These are phyloP conservation scores for Epichloe elymi DNA, from an alignment of 2,329 filamentous ascomycete species.

Conservation along the genomic window DNA sequence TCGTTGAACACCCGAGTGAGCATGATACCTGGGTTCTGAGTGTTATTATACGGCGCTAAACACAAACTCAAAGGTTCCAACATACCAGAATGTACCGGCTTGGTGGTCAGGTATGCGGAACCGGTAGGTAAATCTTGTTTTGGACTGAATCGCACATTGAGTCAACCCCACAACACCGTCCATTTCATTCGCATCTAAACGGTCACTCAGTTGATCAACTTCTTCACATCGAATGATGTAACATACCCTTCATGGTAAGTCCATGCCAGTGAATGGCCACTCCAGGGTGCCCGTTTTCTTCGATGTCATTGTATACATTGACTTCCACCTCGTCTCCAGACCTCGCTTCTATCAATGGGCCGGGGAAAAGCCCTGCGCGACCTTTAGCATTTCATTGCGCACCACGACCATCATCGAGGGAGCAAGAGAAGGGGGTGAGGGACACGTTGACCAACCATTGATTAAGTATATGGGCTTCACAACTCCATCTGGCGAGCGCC, in stretches of 20 bases:
- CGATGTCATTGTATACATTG: conserved; percentile 25
- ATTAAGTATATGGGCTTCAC: conserved; percentile 34
- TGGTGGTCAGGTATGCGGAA: conserved; percentile 41
- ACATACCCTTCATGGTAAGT: conserved; percentile 43
- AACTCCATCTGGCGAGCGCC: conserved; percentile 35
- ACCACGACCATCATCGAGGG: not conserved
- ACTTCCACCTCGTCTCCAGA: conserved; percentile 29
- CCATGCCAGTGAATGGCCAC: conserved; percentile 59
- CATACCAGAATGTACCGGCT: conserved; percentile 45
- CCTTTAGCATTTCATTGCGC: not conserved
- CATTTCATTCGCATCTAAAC: conserved; percentile 37
- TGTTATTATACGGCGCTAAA: not conserved
- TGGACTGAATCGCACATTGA: conserved; percentile 46
- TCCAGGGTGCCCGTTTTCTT: conserved; percentile 2
- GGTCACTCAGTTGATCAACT: not conserved
- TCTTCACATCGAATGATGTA: no score
- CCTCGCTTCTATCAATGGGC: conserved; percentile 31
- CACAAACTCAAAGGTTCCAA: conserved; percentile 10
- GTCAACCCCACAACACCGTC: conserved; percentile 50
- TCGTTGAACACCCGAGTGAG: conserved; percentile 41
- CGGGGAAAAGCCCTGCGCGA: conserved; percentile 24
- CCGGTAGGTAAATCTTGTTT: conserved; percentile 35
- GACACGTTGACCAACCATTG: conserved; percentile 24
- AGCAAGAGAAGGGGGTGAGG: not conserved
- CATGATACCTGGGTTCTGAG: conserved; percentile 38